Evolutionary conservation across 164 flowering plant genomes (phyloP).

Genomic region (Nelumbo lutea): DNA sequence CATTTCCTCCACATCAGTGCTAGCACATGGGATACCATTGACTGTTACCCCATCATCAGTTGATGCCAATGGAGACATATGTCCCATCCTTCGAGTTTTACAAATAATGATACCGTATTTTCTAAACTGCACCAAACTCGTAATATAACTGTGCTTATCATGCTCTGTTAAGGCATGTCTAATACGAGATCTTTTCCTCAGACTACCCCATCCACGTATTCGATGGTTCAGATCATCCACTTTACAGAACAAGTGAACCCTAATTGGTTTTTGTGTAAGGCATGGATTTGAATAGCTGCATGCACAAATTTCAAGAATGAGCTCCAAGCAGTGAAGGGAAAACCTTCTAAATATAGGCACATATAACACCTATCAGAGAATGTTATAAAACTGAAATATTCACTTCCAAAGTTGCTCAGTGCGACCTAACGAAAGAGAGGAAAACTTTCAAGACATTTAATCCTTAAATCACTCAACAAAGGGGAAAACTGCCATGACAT

Average conservation of each 20-base stretch:
- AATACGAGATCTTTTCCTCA: slow-evolving; percentile 32
- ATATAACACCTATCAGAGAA: neutral
- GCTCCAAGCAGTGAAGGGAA: neutral
- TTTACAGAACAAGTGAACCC: slow-evolving; percentile 26
- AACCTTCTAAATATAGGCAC: neutral
- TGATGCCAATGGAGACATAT: slow-evolving; percentile 40
- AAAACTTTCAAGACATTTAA: too few species aligned
- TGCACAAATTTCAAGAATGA: slow-evolving; percentile 16
- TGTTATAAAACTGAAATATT: neutral
- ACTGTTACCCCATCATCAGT: slow-evolving; percentile 81
- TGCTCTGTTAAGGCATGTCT: slow-evolving; percentile 26
- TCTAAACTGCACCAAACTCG: slow-evolving; percentile 22
- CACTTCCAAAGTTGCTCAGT: neutral
- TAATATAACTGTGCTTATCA: slow-evolving; percentile 18
- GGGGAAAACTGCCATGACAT: too few species aligned
- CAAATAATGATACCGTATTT: slow-evolving; percentile 16
- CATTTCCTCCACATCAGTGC: slow-evolving; percentile 57
- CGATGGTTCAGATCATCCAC: slow-evolving; percentile 27
- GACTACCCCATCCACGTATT: slow-evolving; percentile 29
- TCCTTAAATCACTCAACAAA: too few species aligned
- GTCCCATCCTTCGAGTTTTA: slow-evolving; percentile 36
- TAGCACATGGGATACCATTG: slow-evolving; percentile 60
- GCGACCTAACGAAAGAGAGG: neutral
- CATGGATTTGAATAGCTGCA: slow-evolving; percentile 59
- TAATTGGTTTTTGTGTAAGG: slow-evolving; percentile 28